Percentiles rank a stretch among this genome's conserved stretches.
phyloP scores from a whole-genome alignment of 257 asterid genomes.

The Primulina huaijiensis region DNA sequence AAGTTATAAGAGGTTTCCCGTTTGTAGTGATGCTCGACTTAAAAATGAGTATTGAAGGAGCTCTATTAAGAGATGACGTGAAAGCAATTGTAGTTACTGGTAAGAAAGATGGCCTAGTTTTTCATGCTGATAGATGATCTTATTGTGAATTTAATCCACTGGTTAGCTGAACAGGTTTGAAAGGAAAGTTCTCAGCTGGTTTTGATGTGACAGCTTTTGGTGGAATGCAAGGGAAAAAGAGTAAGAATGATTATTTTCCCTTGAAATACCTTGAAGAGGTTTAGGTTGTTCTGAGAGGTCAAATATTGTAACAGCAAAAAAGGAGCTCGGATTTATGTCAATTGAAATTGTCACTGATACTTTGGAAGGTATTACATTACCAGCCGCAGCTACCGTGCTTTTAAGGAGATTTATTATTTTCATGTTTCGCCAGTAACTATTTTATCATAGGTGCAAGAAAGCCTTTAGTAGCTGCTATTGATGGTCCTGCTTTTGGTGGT shows the following conservation, averaged over 20 bases:
- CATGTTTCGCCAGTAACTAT: slow-evolving; percentile 12
- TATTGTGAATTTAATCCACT: slow-evolving; percentile 10
- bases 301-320: slow-evolving; percentile 30
- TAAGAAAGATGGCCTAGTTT: slow-evolving; percentile 15
- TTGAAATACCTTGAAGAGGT: not conserved
- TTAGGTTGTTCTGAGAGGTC: slow-evolving; percentile 16
- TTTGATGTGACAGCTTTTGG: slow-evolving; percentile 46
- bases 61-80: slow-evolving; percentile 40
- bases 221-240: slow-evolving; percentile 26
- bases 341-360: slow-evolving; percentile 44
- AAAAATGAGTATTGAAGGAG: slow-evolving; percentile 41
- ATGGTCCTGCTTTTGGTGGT: slow-evolving; percentile 65
- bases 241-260: slow-evolving; percentile 35
- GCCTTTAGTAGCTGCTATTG: slow-evolving; percentile 71
- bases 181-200: slow-evolving; percentile 52
- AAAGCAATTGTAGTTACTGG: slow-evolving; percentile 58
- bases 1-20: not conserved
- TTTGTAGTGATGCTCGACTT: slow-evolving; percentile 44
- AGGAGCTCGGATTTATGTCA: slow-evolving; percentile 43
- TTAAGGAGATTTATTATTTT: not conserved
- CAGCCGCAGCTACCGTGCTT: slow-evolving; percentile 1
- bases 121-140: not conserved
- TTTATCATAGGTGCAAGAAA: slow-evolving; percentile 41
- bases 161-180: slow-evolving; percentile 30
- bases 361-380: slow-evolving; percentile 40